Percentiles rank a stretch among this genome's conserved stretches.
Evolutionary conservation across 108 stramenopile genomes (phyloP).

Genomic region (Licmophora abbreviata): DNA sequence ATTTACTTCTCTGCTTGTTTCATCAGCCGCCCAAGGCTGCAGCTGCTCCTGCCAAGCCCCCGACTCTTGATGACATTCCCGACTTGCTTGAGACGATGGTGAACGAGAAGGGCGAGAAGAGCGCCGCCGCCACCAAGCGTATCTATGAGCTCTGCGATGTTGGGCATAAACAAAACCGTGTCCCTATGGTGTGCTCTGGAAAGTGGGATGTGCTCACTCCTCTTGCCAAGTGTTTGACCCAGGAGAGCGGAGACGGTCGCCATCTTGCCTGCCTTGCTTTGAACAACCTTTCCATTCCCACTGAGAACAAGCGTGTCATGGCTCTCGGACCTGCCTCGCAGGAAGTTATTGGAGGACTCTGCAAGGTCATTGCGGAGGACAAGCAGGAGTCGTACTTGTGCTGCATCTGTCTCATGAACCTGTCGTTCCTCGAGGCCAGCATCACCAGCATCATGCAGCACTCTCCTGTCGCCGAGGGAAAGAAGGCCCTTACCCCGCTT

Average conservation of each 20-base stretch:
- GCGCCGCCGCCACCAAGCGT: slow-evolving; percentile 82
- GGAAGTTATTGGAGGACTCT: slow-evolving; percentile 82
- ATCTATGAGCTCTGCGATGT: slow-evolving; percentile 90
- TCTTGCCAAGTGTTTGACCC: slow-evolving; percentile 81
- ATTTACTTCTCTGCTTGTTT: neutral
- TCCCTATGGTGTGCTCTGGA: slow-evolving; percentile 87
- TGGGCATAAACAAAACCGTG: slow-evolving; percentile 90
- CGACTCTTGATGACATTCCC: slow-evolving; percentile 84
- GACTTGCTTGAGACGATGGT: slow-evolving; percentile 81
- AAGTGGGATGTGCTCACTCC: slow-evolving; percentile 85
- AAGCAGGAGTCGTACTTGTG: slow-evolving; percentile 89
- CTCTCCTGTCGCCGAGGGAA: slow-evolving; percentile 62
- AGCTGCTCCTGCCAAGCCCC: slow-evolving; percentile 58
- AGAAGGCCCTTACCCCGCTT: slow-evolving; percentile 50
- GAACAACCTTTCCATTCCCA: slow-evolving; percentile 90
- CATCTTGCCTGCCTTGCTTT: slow-evolving; percentile 84
- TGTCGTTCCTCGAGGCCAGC: slow-evolving; percentile 86
- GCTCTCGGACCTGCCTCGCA: slow-evolving; percentile 77
- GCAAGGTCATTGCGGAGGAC: slow-evolving; percentile 87
- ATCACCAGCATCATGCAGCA: slow-evolving; percentile 83
- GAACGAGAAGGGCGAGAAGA: slow-evolving; percentile 78
- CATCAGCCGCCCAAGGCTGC: slow-evolving; percentile 9
- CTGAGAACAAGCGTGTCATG: slow-evolving; percentile 91
- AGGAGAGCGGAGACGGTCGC: slow-evolving; percentile 82
- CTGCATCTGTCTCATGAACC: slow-evolving; percentile 93